Evolutionary conservation across 495 filamentous ascomycete genomes (phyloP), one percentile per base, ranked within the genome.

Genomic region (Wilcoxina mikolae): DNA sequence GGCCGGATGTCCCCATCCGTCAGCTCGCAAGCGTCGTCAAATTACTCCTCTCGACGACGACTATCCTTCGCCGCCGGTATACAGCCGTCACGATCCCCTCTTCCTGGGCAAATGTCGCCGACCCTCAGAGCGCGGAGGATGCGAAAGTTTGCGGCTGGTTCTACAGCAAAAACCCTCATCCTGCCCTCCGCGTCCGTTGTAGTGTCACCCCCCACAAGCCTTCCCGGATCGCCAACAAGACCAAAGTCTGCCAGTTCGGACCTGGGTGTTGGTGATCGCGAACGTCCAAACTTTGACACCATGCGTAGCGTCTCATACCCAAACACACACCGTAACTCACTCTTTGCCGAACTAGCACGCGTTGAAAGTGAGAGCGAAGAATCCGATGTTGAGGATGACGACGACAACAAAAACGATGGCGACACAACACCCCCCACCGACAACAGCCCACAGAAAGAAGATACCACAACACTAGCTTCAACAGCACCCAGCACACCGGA

Each of bases 111-210:
- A 15, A 35, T 15, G 5, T 5, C 39, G 7, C 7, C 39, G 9
- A 43, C 9, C 17, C 39, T 18, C 9, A 9, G 39, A 43, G 17
- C 31, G 15, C 31, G 31, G 23, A 58, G 58, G 17, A 71, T 70
- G 70, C 59, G 69, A n/a, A 55, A 64, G 0, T 71, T 18, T n/a
- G n/a, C n/a, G n/a, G n/a, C n/a, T n/a, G 69, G 69, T 1, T 67
- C 69, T 9, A 58, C 56, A 10, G 62, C 65, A 4, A 70, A 70
- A 42, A 67, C 69, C 12, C 54, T 71, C 15, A 66, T 71, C 12
- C 53, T 71, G 3, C 61, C 61, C 1, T 64, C 61, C 9, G 60
- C 60, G 4, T 25, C 54, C 3, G 45, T 25, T 1, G 41, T 50
- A 10, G 46, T 7, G 7, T 45, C 42, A 9, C 42, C 42, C 22